Evolutionary conservation across 306 rosid genomes (phyloP), one percentile per base, ranked within the genome.

Genomic region (Elaeagnus macrophylla): DNA sequence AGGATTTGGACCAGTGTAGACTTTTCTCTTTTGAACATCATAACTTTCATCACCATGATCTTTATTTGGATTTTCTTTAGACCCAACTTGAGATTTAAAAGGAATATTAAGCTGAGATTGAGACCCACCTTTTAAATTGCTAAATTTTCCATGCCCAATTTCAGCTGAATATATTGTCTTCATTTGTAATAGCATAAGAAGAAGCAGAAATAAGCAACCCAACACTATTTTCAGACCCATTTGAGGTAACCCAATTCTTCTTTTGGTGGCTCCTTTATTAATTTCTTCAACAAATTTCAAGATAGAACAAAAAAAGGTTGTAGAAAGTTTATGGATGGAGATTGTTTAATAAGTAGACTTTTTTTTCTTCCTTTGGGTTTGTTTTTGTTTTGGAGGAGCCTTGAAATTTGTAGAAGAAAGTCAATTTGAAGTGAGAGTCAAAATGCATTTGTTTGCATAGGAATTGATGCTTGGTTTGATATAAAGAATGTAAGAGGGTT

Each of bases 1-100:
- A 79, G 96, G 96, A 61, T 87, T 87, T 39, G 96, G 96, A 55
- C 96, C 96, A 19, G 96, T 87, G 78, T 79, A 79, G 48, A 87
- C 82, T 67, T 82, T 81, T 61, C 96, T 87, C 82, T 81, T 77
- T 8, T 83, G 86, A 61, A 62, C 83, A 53, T 65, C 89, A 69
- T 83, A 80, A 69, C 69, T 66, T 61, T 70, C 64, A 42, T 68
- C 74, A 48, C 39, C 71, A 19, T 25, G 32, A 25, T 66, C 51
- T 32, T 65, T 65, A 48, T 48, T 48, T 58, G 53, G 70, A 68
- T 45, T 70, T 35, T 56, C 67, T 60, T 59, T 41, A 39, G 59
- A 53, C n/a, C 43, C 71, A 68, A 42, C 64, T 20, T 49, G 78
- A 32, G 67, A 56, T 45, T 52, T 66, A 40, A 9, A 20, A 15